These are phyloP conservation scores for Kockiozyma suomiensis DNA, from an alignment of 805 yeast species.

Conservation along the genomic window DNA sequence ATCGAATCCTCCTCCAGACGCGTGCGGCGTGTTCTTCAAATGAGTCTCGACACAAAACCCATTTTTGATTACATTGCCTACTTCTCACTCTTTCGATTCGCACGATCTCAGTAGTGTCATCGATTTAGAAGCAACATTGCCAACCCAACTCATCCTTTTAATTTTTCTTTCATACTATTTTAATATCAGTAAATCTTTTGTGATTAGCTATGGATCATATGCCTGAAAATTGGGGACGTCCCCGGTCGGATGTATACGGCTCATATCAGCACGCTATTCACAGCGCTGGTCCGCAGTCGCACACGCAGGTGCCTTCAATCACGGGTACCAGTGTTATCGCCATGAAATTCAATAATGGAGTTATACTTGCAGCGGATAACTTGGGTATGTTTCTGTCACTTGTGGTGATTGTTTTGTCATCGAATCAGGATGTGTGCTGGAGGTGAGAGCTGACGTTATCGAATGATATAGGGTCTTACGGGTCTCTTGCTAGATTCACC, in stretches of 20 bases:
- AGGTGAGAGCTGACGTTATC: not conserved
- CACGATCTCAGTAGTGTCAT: not conserved
- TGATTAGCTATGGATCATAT: constrained; percentile 75
- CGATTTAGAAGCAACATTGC: not conserved
- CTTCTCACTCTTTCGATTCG: constrained; percentile 5
- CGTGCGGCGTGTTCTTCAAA: not conserved
- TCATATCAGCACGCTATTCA: constrained; percentile 57
- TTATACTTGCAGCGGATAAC: constrained; percentile 93
- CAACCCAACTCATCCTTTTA: not conserved
- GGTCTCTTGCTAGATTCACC: constrained; percentile 84
- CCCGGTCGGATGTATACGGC: constrained; percentile 80
- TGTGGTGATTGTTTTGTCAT: not conserved
- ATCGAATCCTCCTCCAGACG: not conserved
- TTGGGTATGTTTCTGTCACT: constrained; percentile 53
- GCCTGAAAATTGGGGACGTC: constrained; percentile 96
- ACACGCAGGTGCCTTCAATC: constrained; percentile 88
- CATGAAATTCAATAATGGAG: constrained; percentile 85
- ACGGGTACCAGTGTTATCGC: constrained; percentile 97
- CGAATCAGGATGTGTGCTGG: not conserved
- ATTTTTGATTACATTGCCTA: not conserved
- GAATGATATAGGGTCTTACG: constrained; percentile 63
- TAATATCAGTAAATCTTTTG: not conserved
- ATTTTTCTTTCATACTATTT: not conserved
- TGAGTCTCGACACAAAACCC: not conserved
- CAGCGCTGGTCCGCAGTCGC: constrained; percentile 53